Percentiles rank a stretch among this genome's conserved stretches.
Conservation (phyloP, 257 asterid genomes). For the Solanum bukasovii region DNA sequence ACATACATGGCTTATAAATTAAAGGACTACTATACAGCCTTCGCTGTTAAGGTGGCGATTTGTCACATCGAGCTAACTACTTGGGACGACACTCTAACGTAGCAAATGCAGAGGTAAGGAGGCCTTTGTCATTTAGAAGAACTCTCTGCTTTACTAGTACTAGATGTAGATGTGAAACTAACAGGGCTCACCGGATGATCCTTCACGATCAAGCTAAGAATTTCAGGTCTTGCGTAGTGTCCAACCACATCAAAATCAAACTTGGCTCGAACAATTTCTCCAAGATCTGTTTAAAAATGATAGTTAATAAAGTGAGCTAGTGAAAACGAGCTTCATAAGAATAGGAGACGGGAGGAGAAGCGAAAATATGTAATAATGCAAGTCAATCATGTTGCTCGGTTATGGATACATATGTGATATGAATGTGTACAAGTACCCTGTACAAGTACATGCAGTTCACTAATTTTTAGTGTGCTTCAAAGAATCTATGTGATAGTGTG, state of each 20-base stretch:
- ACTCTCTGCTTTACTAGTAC: constrained; percentile 40
- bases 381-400: not conserved
- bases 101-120: not conserved
- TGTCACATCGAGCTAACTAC: not conserved
- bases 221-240: constrained; percentile 86
- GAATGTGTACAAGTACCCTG: not conserved
- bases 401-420: not conserved
- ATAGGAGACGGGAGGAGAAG: not conserved
- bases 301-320: not conserved
- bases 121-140: constrained; percentile 15
- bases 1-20: not conserved
- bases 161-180: constrained; percentile 57
- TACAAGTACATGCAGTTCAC: not conserved
- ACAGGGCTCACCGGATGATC: constrained; percentile 65
- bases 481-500: not conserved
- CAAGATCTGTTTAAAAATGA: constrained; percentile 48
- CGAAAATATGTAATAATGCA: not conserved
- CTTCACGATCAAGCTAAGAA: constrained; percentile 70
- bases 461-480: not conserved
- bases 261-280: constrained; percentile 82
- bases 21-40: not conserved
- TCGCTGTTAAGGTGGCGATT: not conserved
- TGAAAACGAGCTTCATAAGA: not conserved
- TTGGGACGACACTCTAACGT: not conserved
- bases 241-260: constrained; percentile 95